Conservation (phyloP, 129 eudicot species). For the Solidago caesia region DNA sequence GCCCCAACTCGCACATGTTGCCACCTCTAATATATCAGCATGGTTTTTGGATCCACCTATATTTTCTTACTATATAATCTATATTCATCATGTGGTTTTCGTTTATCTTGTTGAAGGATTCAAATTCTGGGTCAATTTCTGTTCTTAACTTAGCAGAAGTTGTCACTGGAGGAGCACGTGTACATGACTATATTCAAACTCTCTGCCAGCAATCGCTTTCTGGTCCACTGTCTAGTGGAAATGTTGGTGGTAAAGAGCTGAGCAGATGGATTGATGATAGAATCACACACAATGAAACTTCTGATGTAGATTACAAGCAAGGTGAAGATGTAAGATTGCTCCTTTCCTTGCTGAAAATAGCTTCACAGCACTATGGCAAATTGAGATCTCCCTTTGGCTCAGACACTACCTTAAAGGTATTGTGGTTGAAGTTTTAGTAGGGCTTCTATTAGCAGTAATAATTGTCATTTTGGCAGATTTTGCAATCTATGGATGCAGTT, state of each 20-base stretch:
- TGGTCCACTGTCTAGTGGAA: constrained; percentile 40
- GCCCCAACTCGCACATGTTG: constrained; percentile 12
- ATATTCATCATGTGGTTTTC: constrained; percentile 1
- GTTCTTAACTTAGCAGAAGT: constrained; percentile 74
- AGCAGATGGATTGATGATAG: constrained; percentile 78
- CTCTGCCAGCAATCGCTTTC: constrained; percentile 36
- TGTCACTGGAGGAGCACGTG: constrained; percentile 35
- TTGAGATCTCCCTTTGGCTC: constrained; percentile 93
- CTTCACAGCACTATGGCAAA: constrained; percentile 87
- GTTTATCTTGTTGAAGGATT: constrained; percentile 47
- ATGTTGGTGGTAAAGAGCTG: constrained; percentile 35
- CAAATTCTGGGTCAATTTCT: constrained; percentile 57
- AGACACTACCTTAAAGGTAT: constrained; percentile 66
- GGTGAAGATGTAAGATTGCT: constrained; percentile 64
- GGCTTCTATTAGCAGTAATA: constrained; percentile 4
- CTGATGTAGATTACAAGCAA: constrained; percentile 48
- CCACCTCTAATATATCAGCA: background rate
- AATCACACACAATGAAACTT: constrained; percentile 41
- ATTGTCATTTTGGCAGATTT: constrained; percentile 20
- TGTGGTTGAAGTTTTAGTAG: background rate
- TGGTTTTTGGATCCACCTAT: constrained; percentile 13
- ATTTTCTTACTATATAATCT: constrained; percentile 9
- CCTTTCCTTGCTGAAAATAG: constrained; percentile 81
- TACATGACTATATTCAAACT: constrained; percentile 25
- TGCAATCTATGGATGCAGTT: background rate